Evolutionary conservation across 352 stramenopile genomes (phyloP).

Genomic region (Pythium plurisporium): DNA sequence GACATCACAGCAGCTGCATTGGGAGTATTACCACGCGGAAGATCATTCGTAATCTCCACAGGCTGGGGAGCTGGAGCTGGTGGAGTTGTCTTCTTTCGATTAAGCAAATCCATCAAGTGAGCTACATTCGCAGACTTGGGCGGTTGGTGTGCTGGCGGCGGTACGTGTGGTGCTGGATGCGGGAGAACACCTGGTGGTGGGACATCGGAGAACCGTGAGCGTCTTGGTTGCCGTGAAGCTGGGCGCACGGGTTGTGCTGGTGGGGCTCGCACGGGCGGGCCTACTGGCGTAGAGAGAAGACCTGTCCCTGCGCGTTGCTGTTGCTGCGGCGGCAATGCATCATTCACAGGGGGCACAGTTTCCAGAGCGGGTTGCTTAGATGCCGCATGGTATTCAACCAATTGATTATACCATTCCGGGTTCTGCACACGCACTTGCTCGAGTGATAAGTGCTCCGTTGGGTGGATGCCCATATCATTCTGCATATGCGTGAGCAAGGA

Average conservation of each 20-base stretch:
- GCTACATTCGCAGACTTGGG: conserved; percentile 67
- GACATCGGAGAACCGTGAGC: conserved; percentile 30
- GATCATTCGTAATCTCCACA: conserved; percentile 52
- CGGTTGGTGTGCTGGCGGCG: conserved; percentile 12
- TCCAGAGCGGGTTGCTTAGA: conserved; percentile 16
- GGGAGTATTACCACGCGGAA: conserved; percentile 37
- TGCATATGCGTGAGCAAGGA: conserved; percentile 76
- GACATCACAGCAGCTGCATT: conserved; percentile 79
- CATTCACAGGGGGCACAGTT: conserved; percentile 13
- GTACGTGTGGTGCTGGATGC: conserved; percentile 17
- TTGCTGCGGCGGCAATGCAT: conserved; percentile 3
- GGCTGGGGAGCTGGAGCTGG: conserved; percentile 4
- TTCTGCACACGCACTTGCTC: conserved; percentile 86
- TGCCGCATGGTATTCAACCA: conserved; percentile 61
- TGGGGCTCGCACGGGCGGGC: not conserved
- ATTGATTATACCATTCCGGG: conserved; percentile 77
- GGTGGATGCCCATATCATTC: conserved; percentile 86
- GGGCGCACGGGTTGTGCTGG: conserved; percentile 6
- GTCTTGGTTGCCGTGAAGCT: conserved; percentile 26
- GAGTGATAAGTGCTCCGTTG: conserved; percentile 79
- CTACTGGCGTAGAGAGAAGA: conserved; percentile 10
- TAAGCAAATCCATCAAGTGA: conserved; percentile 81
- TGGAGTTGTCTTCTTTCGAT: conserved; percentile 47
- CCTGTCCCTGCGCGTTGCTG: conserved; percentile 3
- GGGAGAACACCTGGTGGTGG: conserved; percentile 12